phyloP scores from a whole-genome alignment of 345 rosid genomes.

The Brassica incana region DNA sequence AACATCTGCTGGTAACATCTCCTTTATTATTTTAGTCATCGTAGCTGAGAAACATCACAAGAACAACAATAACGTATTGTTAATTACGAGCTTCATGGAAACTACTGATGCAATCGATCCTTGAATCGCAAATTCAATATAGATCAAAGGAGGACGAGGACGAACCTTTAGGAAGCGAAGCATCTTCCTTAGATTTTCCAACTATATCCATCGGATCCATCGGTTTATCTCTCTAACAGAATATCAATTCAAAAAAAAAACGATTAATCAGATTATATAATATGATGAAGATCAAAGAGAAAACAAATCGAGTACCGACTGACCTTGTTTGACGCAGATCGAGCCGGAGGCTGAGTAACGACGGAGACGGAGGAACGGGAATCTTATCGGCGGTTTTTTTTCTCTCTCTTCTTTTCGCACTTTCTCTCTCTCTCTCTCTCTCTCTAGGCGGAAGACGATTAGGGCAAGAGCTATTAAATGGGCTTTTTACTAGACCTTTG shows the following conservation, averaged over 20 bases:
- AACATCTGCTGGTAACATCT: constrained; percentile 98
- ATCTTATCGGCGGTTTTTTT: neutral
- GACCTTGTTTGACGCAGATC: neutral
- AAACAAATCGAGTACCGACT: neutral
- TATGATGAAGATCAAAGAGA: neutral
- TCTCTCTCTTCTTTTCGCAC: neutral
- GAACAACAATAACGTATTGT: neutral
- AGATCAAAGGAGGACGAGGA: neutral
- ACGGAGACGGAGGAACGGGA: constrained; percentile 4
- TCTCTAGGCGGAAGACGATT: constrained; percentile 22
- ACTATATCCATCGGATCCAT: constrained; percentile 99
- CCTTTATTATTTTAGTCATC: constrained; percentile 98
- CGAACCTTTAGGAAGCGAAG: constrained; percentile 97
- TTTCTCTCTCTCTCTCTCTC: neutral
- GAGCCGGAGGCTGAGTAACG: neutral
- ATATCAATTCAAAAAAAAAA: constrained; percentile 29
- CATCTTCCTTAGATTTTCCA: constrained; percentile 98
- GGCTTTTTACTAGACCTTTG: constrained; percentile 4
- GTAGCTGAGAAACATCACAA: constrained; percentile 59
- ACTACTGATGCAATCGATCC: neutral
- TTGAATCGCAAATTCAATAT: neutral
- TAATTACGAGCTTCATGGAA: no score
- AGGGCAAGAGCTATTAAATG: constrained; percentile 21
- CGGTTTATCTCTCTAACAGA: constrained; percentile 17
- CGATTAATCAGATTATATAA: neutral